Evolutionary conservation across 306 rosid species (phyloP).

Genomic region (Castanea sativa): DNA sequence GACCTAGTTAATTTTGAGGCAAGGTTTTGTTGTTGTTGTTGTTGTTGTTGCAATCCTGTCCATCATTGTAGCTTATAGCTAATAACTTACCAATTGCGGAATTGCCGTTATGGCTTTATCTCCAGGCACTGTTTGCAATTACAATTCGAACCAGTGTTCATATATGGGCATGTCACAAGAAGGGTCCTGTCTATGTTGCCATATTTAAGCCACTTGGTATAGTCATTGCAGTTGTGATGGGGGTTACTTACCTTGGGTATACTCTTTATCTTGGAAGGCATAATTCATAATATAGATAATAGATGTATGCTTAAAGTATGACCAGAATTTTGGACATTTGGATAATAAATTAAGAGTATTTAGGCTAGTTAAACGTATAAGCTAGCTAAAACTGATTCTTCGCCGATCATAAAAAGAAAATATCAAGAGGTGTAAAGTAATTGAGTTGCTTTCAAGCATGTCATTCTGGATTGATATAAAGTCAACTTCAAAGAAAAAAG

Average conservation of each 20-base stretch:
- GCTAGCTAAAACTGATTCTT: too few relatives aligned
- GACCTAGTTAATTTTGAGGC: background rate
- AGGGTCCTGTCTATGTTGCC: constrained; percentile 28
- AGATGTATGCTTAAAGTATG: too few relatives aligned
- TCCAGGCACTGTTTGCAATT: constrained; percentile 1
- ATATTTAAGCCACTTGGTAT: constrained; percentile 34
- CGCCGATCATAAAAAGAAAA: too few relatives aligned
- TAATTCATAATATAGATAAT: too few relatives aligned
- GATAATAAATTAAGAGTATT: too few relatives aligned
- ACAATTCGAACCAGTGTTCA: background rate
- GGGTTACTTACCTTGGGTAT: constrained; percentile 23
- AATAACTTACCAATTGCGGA: background rate
- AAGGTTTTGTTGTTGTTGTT: too few relatives aligned
- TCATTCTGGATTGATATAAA: too few relatives aligned
- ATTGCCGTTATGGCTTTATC: background rate
- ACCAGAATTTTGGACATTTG: too few relatives aligned
- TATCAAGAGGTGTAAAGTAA: too few relatives aligned
- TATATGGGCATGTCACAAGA: constrained; percentile 21
- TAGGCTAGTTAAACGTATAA: too few relatives aligned
- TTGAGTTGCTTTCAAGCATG: too few relatives aligned
- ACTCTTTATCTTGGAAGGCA: constrained; percentile 29
- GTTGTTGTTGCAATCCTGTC: background rate
- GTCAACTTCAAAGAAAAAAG: too few relatives aligned
- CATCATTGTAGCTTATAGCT: background rate
- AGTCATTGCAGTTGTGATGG: constrained; percentile 22